Evolutionary conservation across 768 basidiomycete genomes (phyloP).

Genomic region (Xerocomus spinulosus): DNA sequence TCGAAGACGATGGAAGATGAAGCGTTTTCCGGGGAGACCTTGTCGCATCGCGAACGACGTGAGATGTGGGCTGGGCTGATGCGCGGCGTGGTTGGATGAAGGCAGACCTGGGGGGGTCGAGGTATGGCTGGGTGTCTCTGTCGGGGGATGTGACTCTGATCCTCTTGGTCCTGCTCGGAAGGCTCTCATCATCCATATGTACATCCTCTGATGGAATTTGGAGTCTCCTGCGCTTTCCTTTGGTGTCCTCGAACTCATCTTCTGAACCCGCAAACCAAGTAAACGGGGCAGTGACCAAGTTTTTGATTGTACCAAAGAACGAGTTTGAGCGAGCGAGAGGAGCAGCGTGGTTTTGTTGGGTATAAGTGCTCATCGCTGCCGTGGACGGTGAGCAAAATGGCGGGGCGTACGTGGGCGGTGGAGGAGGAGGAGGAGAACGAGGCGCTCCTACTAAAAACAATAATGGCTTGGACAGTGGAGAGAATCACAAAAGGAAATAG

Average conservation of each 20-base stretch:
- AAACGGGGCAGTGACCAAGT: constrained; percentile 61
- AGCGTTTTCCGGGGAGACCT: constrained; percentile 29
- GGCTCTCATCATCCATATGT: constrained; percentile 31
- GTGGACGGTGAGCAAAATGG: constrained; percentile 14
- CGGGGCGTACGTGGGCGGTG: constrained; percentile 14
- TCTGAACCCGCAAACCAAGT: constrained; percentile 47
- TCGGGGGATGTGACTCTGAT: constrained; percentile 51
- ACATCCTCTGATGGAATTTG: constrained; percentile 23
- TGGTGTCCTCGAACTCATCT: constrained; percentile 46
- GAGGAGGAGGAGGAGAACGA: constrained; percentile 22
- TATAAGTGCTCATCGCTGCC: constrained; percentile 29
- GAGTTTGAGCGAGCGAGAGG: constrained; percentile 51
- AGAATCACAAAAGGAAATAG: constrained; percentile 6
- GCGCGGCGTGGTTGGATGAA: constrained; percentile 31
- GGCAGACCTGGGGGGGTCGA: constrained; percentile 50
- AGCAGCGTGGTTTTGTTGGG: constrained; percentile 28
- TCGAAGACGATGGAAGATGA: constrained; percentile 29
- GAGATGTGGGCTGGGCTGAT: constrained; percentile 17
- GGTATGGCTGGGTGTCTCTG: constrained; percentile 39
- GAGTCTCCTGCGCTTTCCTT: constrained; percentile 53
- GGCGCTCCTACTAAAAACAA: constrained; percentile 19
- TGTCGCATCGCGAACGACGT: constrained; percentile 18
- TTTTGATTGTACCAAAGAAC: constrained; percentile 59
- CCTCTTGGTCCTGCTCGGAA: constrained; percentile 42
- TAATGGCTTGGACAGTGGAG: constrained; percentile 13